Base-by-base conservation (phyloP, 768 basidiomycete genomes). In the Termitomyces sp. region DNA sequence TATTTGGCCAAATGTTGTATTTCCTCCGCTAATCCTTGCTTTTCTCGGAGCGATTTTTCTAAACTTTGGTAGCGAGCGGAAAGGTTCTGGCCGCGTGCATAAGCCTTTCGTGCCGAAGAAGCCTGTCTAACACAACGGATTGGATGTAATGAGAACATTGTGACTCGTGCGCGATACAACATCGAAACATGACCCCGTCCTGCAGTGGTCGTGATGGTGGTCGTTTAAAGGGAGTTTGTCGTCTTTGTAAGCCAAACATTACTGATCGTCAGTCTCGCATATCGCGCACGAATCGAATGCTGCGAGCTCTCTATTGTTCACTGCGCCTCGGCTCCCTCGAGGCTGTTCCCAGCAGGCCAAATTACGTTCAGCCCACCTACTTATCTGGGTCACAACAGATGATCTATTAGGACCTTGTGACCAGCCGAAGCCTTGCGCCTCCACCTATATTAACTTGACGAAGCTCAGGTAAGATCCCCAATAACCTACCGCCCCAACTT, bases 61-160 rank as follows among this genome's bases (percentile, higher is more conserved):
- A 90, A 75, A n/a, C 75, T 71, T 5, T 66, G 67, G 60, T 82
- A 85, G 14, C 85, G 79, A 4, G 79, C 73, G 1, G 82, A 77
- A 5, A 90, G 77, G 64, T 88, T 86, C 65, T 79, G 82, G 0
- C 84, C 86, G 44, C 80, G 84, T 8, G 69, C 66, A 22, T 63
- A 56, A 55, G 69, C 65, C 46, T 61, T 37, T 43, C 60, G 64
- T 36, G 61, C 56, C 29, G 65, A 58, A 18, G 58, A 65, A 41
- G 47, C 42, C 36, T 61, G 52, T 48, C 54, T 31, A 37, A 55
- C 24, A 32, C 58, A 41, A 36, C 54, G 56, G 57, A 20, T n/a
- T 43, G 37, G n/a, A 9, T 41, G 20, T 18, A 41, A 53, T 5
- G 32, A 26, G 27, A 34, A 57, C n/a, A 22, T 54, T 29, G 49